These are phyloP conservation scores for Luzula sylvatica DNA, from an alignment of 176 grass and related monocot species.

Conservation along the genomic window DNA sequence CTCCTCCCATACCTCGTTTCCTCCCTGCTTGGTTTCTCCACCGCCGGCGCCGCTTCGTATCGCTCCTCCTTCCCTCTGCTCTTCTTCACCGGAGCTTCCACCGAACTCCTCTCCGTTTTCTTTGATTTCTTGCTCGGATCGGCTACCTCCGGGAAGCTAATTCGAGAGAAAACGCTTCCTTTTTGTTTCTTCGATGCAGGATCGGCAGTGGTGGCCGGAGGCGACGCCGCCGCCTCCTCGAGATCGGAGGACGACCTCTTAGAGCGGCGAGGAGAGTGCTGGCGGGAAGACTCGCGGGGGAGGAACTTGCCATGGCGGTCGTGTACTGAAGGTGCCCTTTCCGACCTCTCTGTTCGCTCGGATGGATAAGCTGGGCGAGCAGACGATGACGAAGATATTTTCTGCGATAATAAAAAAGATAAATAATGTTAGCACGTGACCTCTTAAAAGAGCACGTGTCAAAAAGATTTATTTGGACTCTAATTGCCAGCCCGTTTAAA, in stretches of 20 bases:
- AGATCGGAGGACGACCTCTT: slow-evolving; percentile 61
- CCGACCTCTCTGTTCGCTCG: slow-evolving; percentile 39
- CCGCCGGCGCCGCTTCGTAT: background rate
- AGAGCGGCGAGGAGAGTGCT: slow-evolving; percentile 43
- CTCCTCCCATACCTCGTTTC: slow-evolving; percentile 15
- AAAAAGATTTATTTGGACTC: too few relatives aligned
- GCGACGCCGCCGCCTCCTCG: slow-evolving; percentile 30
- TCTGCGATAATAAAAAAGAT: slow-evolving; percentile 13
- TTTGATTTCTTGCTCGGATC: slow-evolving; percentile 32
- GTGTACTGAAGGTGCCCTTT: slow-evolving; percentile 24
- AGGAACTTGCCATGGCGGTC: slow-evolving; percentile 27
- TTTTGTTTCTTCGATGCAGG: slow-evolving; percentile 44
- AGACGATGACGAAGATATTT: slow-evolving; percentile 26
- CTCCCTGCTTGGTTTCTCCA: slow-evolving; percentile 17
- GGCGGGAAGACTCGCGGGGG: slow-evolving; percentile 18
- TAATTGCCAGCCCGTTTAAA: too few relatives aligned
- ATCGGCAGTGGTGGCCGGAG: slow-evolving; percentile 23
- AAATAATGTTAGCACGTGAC: background rate
- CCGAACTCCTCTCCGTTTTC: slow-evolving; percentile 37
- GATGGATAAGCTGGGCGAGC: slow-evolving; percentile 14
- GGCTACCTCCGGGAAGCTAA: slow-evolving; percentile 68
- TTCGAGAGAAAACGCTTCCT: slow-evolving; percentile 85
- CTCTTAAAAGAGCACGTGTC: too few relatives aligned
- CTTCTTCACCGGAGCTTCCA: slow-evolving; percentile 39
- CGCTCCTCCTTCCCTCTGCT: slow-evolving; percentile 18